Evolutionary conservation across 768 basidiomycete species (phyloP).

Genomic region (Hygrophoropsis aurantiaca): DNA sequence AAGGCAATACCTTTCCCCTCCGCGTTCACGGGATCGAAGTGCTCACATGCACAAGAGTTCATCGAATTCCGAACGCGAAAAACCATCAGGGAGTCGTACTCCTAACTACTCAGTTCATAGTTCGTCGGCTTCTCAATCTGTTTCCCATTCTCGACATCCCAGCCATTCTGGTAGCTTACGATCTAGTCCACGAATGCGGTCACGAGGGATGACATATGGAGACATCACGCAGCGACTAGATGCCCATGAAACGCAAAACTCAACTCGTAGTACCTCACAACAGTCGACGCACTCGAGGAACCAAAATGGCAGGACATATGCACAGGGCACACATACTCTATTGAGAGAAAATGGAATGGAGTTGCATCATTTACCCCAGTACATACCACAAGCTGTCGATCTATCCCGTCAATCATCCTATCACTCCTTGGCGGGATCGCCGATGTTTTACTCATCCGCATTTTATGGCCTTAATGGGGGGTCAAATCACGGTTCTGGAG

Average conservation of each 20-base stretch:
- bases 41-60: constrained; percentile 22
- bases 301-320: neutral
- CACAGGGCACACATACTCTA: neutral
- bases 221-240: no score
- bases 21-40: constrained; percentile 24
- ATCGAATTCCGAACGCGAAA: constrained; percentile 31
- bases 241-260: neutral
- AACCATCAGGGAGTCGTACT: constrained; percentile 38
- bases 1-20: neutral
- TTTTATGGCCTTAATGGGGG: neutral
- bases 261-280: neutral
- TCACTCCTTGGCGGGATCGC: neutral
- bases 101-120: constrained; percentile 29
- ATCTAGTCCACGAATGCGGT: constrained; percentile 46
- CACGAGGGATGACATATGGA: constrained; percentile 16
- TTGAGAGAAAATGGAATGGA: constrained; percentile 6
- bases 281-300: neutral
- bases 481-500: neutral
- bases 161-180: constrained; percentile 47
- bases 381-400: constrained; percentile 21
- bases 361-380: constrained; percentile 16
- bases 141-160: constrained; percentile 43
- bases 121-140: constrained; percentile 31
- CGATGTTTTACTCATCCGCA: constrained; percentile 8
- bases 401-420: constrained; percentile 4